phyloP scores from a whole-genome alignment of 2,329 filamentous ascomycete species.

The Botrytis fabae region DNA sequence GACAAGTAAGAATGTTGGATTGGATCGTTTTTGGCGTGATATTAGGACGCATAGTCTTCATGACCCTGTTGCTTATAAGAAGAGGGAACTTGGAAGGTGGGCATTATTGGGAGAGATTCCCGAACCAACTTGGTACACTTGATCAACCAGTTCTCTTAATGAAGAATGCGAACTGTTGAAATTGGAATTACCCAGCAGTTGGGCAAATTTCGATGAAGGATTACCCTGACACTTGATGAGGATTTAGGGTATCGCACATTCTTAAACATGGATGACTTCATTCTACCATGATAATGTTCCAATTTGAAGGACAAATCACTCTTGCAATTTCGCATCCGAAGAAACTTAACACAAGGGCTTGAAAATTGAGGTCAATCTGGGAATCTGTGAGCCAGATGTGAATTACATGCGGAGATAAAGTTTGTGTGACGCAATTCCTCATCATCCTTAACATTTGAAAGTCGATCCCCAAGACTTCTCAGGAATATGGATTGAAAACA shows the following conservation, averaged over 20 bases:
- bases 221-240: background rate
- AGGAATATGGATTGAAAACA: background rate
- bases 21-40: slow-evolving; percentile 68
- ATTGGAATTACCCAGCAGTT: background rate
- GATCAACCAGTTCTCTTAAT: too few species aligned
- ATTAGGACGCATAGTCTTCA: slow-evolving; percentile 66
- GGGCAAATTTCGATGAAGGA: background rate
- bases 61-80: slow-evolving; percentile 68
- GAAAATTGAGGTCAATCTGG: background rate
- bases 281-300: background rate
- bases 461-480: background rate
- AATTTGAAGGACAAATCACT: background rate
- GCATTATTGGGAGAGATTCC: slow-evolving; percentile 53
- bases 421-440: background rate
- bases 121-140: slow-evolving; percentile 61
- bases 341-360: background rate
- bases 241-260: background rate
- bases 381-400: background rate
- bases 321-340: background rate
- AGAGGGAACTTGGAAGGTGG: slow-evolving; percentile 60
- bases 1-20: slow-evolving; percentile 57
- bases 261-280: background rate
- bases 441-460: background rate
- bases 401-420: background rate
- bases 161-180: background rate